A percentile compares a stretch with the other conserved stretches of the same genome.
phyloP scores from a whole-genome alignment of 257 asterid species.

The Echium plantagineum region DNA sequence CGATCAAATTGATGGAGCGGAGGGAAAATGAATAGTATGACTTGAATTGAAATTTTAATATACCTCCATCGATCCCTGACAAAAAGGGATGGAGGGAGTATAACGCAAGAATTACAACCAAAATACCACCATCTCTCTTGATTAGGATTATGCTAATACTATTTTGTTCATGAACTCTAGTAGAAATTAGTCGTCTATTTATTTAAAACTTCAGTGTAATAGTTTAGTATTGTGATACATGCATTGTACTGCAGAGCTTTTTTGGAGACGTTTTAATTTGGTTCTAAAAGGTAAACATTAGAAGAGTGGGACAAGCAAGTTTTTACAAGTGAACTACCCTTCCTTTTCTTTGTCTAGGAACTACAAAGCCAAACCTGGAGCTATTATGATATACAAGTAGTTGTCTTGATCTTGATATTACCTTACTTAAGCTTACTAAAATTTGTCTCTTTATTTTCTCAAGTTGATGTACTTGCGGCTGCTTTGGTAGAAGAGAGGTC shows the following conservation, averaged over 20 bases:
- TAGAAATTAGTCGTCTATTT: not conserved
- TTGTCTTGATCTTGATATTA: not conserved
- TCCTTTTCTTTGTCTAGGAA: not conserved
- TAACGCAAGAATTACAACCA: not conserved
- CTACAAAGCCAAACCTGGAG: not conserved
- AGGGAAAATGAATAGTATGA: too few species aligned
- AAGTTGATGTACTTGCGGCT: not conserved
- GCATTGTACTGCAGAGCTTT: not conserved
- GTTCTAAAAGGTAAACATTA: not conserved
- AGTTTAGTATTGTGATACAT: not conserved
- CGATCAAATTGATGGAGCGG: too few species aligned
- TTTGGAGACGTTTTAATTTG: too few species aligned
- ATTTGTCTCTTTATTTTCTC: not conserved
- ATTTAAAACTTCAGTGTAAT: too few species aligned
- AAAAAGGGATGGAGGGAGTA: too few species aligned
- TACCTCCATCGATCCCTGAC: too few species aligned
- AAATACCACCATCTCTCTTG: too few species aligned
- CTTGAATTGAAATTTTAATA: too few species aligned
- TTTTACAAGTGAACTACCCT: not conserved
- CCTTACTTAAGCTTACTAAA: not conserved
- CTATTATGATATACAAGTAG: not conserved
- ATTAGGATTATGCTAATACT: too few species aligned
- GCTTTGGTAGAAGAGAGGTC: not conserved
- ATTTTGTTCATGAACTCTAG: too few species aligned
- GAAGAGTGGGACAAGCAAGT: not conserved